Evolutionary conservation across 2,329 filamentous ascomycete genomes (phyloP).

Genomic region (Phaeomoniella chlamydospora): DNA sequence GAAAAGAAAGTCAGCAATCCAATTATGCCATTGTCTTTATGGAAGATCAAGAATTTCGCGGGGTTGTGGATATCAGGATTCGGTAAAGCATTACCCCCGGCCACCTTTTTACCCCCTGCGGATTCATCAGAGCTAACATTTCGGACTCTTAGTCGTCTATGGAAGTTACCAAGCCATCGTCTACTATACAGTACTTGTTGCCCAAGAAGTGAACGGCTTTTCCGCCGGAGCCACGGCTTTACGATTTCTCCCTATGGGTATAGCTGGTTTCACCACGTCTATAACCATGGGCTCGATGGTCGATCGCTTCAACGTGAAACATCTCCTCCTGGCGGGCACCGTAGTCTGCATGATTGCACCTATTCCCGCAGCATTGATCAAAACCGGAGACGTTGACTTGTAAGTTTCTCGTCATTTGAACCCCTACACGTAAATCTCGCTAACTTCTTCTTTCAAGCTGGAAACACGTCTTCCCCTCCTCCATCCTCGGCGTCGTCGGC

Average conservation of each 20-base stretch:
- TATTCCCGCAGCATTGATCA: conserved; percentile 13
- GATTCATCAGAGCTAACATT: too few species aligned
- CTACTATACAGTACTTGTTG: conserved; percentile 27
- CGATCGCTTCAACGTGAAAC: conserved; percentile 22
- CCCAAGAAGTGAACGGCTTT: conserved; percentile 23
- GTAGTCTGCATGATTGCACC: conserved; percentile 21
- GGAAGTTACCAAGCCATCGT: conserved; percentile 27
- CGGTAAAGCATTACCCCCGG: conserved; percentile 10
- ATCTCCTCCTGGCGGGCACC: conserved; percentile 20
- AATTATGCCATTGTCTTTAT: conserved; percentile 30
- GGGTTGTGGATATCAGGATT: conserved; percentile 30
- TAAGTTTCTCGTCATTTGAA: too few species aligned
- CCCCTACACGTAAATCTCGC: too few species aligned
- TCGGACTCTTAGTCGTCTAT: conserved; percentile 24
- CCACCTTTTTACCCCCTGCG: neutral
- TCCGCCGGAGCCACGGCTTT: conserved; percentile 23
- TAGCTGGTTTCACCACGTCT: conserved; percentile 22
- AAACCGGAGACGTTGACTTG: conserved; percentile 5
- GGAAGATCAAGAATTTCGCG: conserved; percentile 31
- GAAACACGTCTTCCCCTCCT: conserved; percentile 24
- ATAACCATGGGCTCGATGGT: conserved; percentile 20
- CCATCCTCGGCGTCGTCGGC: conserved; percentile 23
- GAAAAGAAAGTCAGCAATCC: conserved; percentile 30
- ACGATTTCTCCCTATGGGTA: conserved; percentile 26
- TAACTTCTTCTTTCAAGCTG: conserved; percentile 17